Evolutionary conservation across 176 grass and related monocot species (phyloP), one percentile per base, ranked within the genome.

Genomic region (Rhynchospora pubera): DNA sequence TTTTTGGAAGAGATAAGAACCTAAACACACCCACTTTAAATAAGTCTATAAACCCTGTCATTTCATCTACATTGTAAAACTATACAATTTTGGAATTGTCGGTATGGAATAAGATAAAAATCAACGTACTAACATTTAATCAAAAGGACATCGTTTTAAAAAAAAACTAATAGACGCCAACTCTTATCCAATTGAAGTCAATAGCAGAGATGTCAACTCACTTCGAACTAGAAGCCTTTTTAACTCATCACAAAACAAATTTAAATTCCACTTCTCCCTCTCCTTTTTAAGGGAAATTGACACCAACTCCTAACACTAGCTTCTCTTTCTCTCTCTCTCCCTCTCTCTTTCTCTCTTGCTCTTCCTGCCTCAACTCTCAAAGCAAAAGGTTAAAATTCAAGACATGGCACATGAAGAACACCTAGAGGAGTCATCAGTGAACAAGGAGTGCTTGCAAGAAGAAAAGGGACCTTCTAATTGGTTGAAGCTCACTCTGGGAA

Each of bases 211-310:
- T 8, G 48, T 55, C 48, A 53, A 53, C 48, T 76, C 46, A 76
- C 48, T 55, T 76, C 2, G 0, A 75, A 76, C 72, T 76, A 55
- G 9, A 76, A 76, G 47, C 11, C 69, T 73, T 73, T 51, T 75
- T 26, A 77, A 77, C 70, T 52, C 18, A 52, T 88, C 82, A 75
- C 51, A 46, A 21, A 76, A 88, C 78, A 90, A 89, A 84, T 77
- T 88, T 71, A 78, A 87, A 67, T 82, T 87, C 34, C 73, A 63
- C 61, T 84, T 67, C 83, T 71, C 70, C 85, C 86, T 82, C 85
- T 82, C 81, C 88, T 92, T 95, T 90, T 92, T 88, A 91, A 81
- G 76, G 56, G 82, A 92, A 83, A 82, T 88, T 77, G 39, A 74
- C 86, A 86, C 84, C 84, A 55, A 55, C 46, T 55, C 72, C 21